Conservation (phyloP, 2,329 filamentous ascomycete species). For the Fusarium albidum region DNA sequence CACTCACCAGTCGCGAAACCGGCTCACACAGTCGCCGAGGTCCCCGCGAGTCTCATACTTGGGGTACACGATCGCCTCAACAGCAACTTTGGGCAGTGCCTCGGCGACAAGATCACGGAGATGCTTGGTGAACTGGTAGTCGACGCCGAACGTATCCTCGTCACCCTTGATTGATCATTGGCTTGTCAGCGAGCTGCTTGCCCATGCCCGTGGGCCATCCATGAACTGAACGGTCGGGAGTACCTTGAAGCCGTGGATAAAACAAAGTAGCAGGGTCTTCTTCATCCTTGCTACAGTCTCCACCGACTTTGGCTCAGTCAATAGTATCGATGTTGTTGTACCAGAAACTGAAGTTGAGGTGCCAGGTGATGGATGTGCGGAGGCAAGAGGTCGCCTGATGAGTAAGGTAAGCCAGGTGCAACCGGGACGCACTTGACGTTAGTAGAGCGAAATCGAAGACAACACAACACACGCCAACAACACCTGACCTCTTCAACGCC, state of each 20-base stretch:
- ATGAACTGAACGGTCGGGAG: too few relatives aligned
- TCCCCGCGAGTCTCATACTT: conserved; percentile 85
- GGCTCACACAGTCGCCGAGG: conserved; percentile 72
- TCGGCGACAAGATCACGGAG: conserved; percentile 70
- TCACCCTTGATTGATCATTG: conserved; percentile 63
- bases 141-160: conserved; percentile 77
- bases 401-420: too few relatives aligned
- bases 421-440: too few relatives aligned
- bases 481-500: background rate
- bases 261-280: conserved; percentile 82
- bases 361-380: background rate
- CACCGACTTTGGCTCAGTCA: background rate
- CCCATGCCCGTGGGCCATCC: too few relatives aligned
- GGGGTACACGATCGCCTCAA: conserved; percentile 77
- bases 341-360: background rate
- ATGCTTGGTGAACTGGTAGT: conserved; percentile 74
- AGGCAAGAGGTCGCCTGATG: conserved; percentile 3
- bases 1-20: conserved; percentile 77
- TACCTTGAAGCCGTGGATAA: conserved; percentile 92
- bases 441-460: too few relatives aligned
- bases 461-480: background rate
- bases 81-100: conserved; percentile 73
- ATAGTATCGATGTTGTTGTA: too few relatives aligned
- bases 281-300: conserved; percentile 51
- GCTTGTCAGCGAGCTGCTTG: conserved; percentile 11